Conservation (phyloP, 176 grass and related monocot species). For the sorghum (Sorghum bicolor) region DNA sequence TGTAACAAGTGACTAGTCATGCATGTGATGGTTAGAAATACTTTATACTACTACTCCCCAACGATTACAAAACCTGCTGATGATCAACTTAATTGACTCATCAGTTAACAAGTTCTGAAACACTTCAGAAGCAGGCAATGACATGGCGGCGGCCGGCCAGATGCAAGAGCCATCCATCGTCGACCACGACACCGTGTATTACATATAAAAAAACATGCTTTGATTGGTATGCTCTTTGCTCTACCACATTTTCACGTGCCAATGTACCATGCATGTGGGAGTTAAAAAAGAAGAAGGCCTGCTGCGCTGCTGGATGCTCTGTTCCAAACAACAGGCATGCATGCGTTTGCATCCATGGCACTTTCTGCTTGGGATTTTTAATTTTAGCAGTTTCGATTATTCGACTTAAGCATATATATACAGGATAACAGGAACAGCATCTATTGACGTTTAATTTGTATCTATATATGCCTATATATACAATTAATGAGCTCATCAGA, state of each 20-base stretch:
- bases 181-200: not conserved
- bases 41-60: not conserved
- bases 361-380: conserved; percentile 10
- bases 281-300: not conserved
- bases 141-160: not conserved
- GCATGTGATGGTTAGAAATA: not conserved
- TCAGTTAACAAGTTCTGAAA: not conserved
- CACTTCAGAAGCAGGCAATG: not conserved
- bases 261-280: conserved; percentile 22
- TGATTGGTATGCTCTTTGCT: not conserved
- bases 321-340: not conserved
- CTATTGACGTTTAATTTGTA: not conserved
- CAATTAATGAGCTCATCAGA: not conserved
- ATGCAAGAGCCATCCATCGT: not conserved
- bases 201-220: not conserved
- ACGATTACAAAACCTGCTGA: not conserved
- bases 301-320: not conserved
- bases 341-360: not conserved
- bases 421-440: not conserved
- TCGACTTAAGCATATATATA: not conserved
- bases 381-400: not conserved
- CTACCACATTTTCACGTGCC: conserved; percentile 21
- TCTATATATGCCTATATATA: not conserved
- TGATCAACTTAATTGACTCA: not conserved
- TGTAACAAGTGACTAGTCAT: not conserved